Conservation (phyloP, 768 basidiomycete genomes). For the Leccinum disarticulatum region DNA sequence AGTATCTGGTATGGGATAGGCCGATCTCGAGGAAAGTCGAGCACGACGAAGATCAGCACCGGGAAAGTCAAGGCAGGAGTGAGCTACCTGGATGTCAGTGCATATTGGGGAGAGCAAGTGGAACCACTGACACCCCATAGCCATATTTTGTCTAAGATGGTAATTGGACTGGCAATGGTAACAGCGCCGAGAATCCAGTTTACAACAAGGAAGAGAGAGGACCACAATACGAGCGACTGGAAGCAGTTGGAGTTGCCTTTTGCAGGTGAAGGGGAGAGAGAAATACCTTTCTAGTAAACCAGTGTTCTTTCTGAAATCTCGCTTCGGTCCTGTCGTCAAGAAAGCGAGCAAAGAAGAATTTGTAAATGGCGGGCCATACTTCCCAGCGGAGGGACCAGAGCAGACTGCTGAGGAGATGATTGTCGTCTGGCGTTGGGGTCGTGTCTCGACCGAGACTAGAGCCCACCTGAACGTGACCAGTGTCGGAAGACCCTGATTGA, state of each 20-base stretch:
- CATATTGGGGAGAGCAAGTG: slow-evolving; percentile 4
- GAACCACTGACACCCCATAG: slow-evolving; percentile 49
- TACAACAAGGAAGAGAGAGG: slow-evolving; percentile 59
- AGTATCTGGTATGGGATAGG: slow-evolving; percentile 60
- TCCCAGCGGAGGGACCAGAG: slow-evolving; percentile 56
- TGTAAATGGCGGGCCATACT: slow-evolving; percentile 51
- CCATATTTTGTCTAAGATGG: slow-evolving; percentile 57
- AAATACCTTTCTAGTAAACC: slow-evolving; percentile 63
- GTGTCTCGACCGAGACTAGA: slow-evolving; percentile 41
- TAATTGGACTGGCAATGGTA: slow-evolving; percentile 46
- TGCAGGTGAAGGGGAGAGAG: neutral
- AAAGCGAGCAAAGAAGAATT: slow-evolving; percentile 63
- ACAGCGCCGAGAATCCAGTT: slow-evolving; percentile 68
- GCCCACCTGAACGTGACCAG: slow-evolving; percentile 30
- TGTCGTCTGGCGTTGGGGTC: slow-evolving; percentile 34
- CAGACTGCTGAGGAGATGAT: slow-evolving; percentile 31
- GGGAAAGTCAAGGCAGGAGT: slow-evolving; percentile 62
- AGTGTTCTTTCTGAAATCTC: slow-evolving; percentile 60
- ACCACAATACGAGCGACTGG: slow-evolving; percentile 59
- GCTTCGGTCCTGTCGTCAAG: slow-evolving; percentile 55
- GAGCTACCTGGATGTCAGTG: slow-evolving; percentile 36
- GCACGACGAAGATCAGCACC: slow-evolving; percentile 62
- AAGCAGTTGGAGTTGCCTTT: slow-evolving; percentile 1
- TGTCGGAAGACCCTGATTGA: slow-evolving; percentile 51
- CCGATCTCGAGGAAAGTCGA: slow-evolving; percentile 69